phyloP scores from a whole-genome alignment of 768 basidiomycete species.

The Leccinum subtestaceum region DNA sequence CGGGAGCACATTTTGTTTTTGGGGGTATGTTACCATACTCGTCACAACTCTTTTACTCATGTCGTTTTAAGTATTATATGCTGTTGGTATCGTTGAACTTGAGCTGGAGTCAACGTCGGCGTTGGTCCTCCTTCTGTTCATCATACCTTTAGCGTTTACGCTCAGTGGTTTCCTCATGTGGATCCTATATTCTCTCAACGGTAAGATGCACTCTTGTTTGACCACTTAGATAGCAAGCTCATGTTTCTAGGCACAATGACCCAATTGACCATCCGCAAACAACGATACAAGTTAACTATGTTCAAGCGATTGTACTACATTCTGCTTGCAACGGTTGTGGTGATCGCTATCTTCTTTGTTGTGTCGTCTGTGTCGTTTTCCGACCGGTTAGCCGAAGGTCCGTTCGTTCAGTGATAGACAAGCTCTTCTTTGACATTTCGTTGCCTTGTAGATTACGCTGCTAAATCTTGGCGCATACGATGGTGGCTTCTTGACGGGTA shows the following conservation, averaged over 20 bases:
- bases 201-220: constrained; percentile 39
- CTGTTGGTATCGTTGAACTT: constrained; percentile 91
- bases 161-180: constrained; percentile 95
- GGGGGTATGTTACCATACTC: constrained; percentile 61
- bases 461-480: constrained; percentile 82
- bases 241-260: constrained; percentile 70
- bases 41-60: constrained; percentile 5
- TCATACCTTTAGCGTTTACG: constrained; percentile 92
- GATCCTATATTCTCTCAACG: constrained; percentile 90
- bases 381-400: constrained; percentile 87
- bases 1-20: constrained; percentile 86
- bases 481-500: constrained; percentile 99
- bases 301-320: constrained; percentile 85
- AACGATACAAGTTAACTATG: constrained; percentile 84
- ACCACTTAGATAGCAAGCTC: constrained; percentile 1
- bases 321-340: constrained; percentile 74
- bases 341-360: constrained; percentile 88
- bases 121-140: constrained; percentile 79
- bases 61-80: constrained; percentile 69
- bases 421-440: background rate
- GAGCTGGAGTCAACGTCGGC: constrained; percentile 89
- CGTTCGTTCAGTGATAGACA: constrained; percentile 11
- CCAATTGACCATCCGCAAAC: constrained; percentile 83
- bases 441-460: constrained; percentile 73
- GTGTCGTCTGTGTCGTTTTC: constrained; percentile 91